phyloP scores from a whole-genome alignment of 2,329 filamentous ascomycete species.

The Hypoxylon rubiginosum region DNA sequence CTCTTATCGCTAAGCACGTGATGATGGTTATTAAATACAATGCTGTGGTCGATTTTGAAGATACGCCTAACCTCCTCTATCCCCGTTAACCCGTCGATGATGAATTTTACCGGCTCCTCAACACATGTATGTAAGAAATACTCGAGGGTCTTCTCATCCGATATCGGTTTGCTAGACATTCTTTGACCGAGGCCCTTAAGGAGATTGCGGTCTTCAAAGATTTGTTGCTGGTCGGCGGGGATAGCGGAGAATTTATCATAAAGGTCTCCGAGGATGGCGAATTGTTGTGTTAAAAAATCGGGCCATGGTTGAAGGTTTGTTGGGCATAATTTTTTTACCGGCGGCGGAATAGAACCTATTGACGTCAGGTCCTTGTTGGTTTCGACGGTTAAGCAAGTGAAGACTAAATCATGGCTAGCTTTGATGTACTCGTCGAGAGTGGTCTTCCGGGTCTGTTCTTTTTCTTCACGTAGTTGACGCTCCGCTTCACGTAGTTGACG shows the following conservation, averaged over 20 bases:
- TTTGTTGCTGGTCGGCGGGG: slow-evolving; percentile 37
- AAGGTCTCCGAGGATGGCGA: slow-evolving; percentile 18
- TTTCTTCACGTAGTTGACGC: too few relatives aligned
- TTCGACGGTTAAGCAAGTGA: not conserved
- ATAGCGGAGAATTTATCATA: slow-evolving; percentile 42
- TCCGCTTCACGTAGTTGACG: not conserved
- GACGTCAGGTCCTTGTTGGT: not conserved
- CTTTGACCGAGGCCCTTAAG: slow-evolving; percentile 45
- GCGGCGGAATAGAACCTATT: not conserved
- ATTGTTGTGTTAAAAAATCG: not conserved
- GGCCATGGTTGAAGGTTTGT: not conserved
- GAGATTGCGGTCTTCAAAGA: slow-evolving; percentile 47
- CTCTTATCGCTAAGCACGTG: slow-evolving; percentile 47
- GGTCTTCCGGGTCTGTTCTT: not conserved
- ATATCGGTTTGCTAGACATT: slow-evolving; percentile 35
- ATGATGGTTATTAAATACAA: slow-evolving; percentile 53
- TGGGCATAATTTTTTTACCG: not conserved
- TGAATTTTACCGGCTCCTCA: slow-evolving; percentile 49
- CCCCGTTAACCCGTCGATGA: slow-evolving; percentile 49
- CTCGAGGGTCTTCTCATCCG: slow-evolving; percentile 51
- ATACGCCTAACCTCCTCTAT: slow-evolving; percentile 37
- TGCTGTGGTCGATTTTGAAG: slow-evolving; percentile 48
- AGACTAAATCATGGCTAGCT: not conserved
- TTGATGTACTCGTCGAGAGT: not conserved
- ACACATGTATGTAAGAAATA: slow-evolving; percentile 49